Evolutionary conservation across 805 yeast genomes (phyloP).

Genomic region (Kuraishia piskuri): DNA sequence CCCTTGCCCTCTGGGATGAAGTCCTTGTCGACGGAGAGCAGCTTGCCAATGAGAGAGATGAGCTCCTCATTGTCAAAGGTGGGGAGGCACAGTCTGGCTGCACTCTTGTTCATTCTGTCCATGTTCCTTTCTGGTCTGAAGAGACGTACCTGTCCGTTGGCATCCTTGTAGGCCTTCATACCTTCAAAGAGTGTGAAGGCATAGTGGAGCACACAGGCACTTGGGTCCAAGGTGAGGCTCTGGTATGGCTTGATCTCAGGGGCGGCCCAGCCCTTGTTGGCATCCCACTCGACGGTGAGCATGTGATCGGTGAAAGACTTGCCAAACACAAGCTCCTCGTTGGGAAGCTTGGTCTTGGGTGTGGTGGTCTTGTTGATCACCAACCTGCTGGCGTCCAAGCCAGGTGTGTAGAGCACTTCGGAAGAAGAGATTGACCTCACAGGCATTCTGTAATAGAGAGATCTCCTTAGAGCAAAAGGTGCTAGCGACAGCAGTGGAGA

Average conservation of each 20-base stretch:
- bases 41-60: slow-evolving; percentile 65
- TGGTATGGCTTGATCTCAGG: slow-evolving; percentile 87
- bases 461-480: too few species aligned
- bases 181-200: slow-evolving; percentile 96
- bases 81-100: slow-evolving; percentile 85
- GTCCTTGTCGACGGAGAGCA: slow-evolving; percentile 63
- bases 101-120: slow-evolving; percentile 84
- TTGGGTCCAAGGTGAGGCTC: slow-evolving; percentile 70
- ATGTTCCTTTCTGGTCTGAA: slow-evolving; percentile 91
- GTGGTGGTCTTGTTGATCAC: slow-evolving; percentile 32
- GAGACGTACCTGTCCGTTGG: slow-evolving; percentile 60
- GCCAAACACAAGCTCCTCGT: slow-evolving; percentile 63
- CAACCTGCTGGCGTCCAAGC: slow-evolving; percentile 46
- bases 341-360: slow-evolving; percentile 50
- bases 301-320: slow-evolving; percentile 81
- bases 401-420: not conserved
- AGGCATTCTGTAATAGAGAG: too few species aligned
- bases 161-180: slow-evolving; percentile 77
- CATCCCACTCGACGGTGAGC: slow-evolving; percentile 79
- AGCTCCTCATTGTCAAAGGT: slow-evolving; percentile 74
- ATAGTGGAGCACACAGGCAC: slow-evolving; percentile 87
- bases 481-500: too few species aligned
- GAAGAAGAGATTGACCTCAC: too few species aligned
- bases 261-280: slow-evolving; percentile 72
- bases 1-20: slow-evolving; percentile 84